phyloP scores from a whole-genome alignment of 345 rosid species.

The Sonneratia caseolaris region DNA sequence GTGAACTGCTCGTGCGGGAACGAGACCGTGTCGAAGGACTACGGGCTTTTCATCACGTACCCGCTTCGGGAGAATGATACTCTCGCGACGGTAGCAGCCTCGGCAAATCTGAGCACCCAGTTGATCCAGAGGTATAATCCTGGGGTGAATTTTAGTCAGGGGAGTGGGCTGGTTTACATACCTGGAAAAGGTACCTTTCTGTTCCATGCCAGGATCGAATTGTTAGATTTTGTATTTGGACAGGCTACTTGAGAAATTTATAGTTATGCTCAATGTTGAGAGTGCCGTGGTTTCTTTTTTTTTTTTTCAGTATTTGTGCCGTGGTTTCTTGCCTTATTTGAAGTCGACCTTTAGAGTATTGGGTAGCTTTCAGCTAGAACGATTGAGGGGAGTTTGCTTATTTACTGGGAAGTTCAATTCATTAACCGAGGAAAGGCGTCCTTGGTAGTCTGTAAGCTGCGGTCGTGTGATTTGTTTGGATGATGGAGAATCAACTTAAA shows the following conservation, averaged over 20 bases:
- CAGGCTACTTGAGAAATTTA: background rate
- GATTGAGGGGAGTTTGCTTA: background rate
- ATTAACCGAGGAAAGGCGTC: background rate
- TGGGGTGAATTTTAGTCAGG: constrained; percentile 42
- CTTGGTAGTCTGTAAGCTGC: background rate
- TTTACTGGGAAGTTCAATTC: background rate
- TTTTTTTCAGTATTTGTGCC: no score
- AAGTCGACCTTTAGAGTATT: background rate
- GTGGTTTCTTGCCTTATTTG: background rate
- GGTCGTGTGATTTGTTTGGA: background rate
- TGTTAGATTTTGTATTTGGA: background rate
- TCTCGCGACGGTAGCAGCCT: constrained; percentile 31
- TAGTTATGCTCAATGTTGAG: background rate
- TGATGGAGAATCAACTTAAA: background rate
- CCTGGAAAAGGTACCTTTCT: constrained; percentile 52
- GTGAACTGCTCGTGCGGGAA: constrained; percentile 77
- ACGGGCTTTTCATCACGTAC: constrained; percentile 56
- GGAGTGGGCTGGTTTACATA: constrained; percentile 58
- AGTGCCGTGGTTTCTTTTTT: background rate
- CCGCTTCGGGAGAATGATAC: constrained; percentile 55
- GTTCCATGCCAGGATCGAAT: background rate
- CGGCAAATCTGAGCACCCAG: constrained; percentile 20
- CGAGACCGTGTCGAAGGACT: constrained; percentile 29
- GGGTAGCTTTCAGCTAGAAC: background rate
- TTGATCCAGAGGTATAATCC: constrained; percentile 51